Base-by-base conservation (phyloP, 331 rosid genomes). In the Dryas integrifolia region DNA sequence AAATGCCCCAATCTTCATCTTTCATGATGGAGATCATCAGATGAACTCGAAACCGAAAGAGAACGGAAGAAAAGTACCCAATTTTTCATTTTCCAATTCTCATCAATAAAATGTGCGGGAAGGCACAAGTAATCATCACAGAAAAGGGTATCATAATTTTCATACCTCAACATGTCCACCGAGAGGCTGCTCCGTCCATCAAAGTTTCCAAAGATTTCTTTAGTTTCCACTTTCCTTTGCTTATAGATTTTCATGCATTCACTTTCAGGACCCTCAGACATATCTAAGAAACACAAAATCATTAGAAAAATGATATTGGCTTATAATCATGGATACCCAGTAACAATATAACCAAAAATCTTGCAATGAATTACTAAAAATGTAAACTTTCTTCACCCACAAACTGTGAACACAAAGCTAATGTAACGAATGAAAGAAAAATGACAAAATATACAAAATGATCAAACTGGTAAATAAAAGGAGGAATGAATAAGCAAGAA, bases 171-270 rank as follows among this genome's bases (percentile, higher is more conserved):
- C 13, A 15, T 6, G 21, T 73, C 69, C 63, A 52, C 59, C 8
- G 61, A 72, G 47, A 72, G 59, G 58, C 60, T 59, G 38, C 60
- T 38, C 39, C 49, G 60, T 18, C 76, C 76, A 49, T 49, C 58
- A 12, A 72, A 60, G 24, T 11, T 61, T n/a, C 40, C 59, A 5
- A 72, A 38, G 0, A 26, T 49, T 13, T 72, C 15, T 35, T 58
- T 72, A 9, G 4, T 38, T 49, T 72, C 38, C 26, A 16, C 1
- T n/a, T 49, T 60, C 76, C 24, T 64, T 40, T 63, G 47, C 59
- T 38, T 61, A 18, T 47, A 73, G 39, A 9, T 18, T 49, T 53
- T 44, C 73, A 69, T 38, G 73, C 73, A 69, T 53, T 69, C 26
- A 40, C 62, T 40, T 52, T 69, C 48, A n/a, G 47, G 5, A 67